Conservation (phyloP, 139 green algal genomes). For the Yamagishiella unicocca region DNA sequence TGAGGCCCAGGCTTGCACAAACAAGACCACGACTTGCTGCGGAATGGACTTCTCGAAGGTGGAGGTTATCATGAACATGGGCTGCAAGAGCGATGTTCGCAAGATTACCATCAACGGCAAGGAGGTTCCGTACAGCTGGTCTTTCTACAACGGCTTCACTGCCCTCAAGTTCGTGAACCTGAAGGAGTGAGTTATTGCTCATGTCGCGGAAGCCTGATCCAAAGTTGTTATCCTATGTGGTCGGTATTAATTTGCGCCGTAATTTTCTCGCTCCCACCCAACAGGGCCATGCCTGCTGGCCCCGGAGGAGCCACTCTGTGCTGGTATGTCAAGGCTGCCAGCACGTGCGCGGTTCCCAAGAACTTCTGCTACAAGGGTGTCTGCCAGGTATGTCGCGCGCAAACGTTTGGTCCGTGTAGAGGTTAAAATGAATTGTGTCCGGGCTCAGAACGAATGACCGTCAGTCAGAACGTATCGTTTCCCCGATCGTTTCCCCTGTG, state of each 20-base stretch:
- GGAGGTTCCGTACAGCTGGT: not conserved
- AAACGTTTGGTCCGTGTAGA: no score
- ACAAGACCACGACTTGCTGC: conserved; percentile 2
- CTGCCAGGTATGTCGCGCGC: no score
- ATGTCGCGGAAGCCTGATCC: not conserved
- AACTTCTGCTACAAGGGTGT: conserved; percentile 17
- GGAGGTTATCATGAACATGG: conserved; percentile 16
- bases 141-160: not conserved
- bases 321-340: not conserved
- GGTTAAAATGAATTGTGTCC: no score
- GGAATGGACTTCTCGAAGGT: conserved; percentile 30
- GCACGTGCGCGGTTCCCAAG: not conserved
- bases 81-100: not conserved
- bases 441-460: no score
- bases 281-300: not conserved
- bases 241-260: no score
- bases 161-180: conserved; percentile 30
- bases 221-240: not conserved
- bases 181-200: not conserved
- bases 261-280: not conserved
- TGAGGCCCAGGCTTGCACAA: not conserved
- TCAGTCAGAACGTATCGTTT: no score
- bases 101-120: conserved; percentile 20
- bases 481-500: no score
- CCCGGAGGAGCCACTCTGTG: not conserved